These are phyloP conservation scores for Termitomyces sp. DNA, from an alignment of 768 basidiomycete genomes.

Conservation along the genomic window DNA sequence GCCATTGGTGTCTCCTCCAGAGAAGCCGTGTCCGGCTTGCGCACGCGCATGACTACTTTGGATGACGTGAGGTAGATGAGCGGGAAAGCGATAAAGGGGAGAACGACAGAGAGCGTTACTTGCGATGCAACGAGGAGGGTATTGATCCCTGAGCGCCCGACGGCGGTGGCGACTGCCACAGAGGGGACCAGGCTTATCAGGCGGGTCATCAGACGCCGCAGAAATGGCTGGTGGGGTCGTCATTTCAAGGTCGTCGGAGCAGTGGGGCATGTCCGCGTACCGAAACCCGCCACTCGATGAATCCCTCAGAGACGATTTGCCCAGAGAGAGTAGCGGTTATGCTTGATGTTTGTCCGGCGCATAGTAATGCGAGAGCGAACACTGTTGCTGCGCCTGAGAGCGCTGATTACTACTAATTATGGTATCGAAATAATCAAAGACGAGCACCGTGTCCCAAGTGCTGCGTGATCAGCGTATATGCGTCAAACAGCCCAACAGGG, in stretches of 20 bases:
- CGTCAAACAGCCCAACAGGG: slow-evolving; percentile 68
- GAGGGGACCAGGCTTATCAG: slow-evolving; percentile 66
- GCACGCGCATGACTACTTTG: slow-evolving; percentile 56
- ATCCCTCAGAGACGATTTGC: slow-evolving; percentile 77
- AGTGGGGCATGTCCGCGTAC: slow-evolving; percentile 15
- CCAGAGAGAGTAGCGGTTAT: slow-evolving; percentile 77
- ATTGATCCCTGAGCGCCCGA: slow-evolving; percentile 62
- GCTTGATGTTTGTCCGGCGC: slow-evolving; percentile 71
- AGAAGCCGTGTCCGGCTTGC: slow-evolving; percentile 17
- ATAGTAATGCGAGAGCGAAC: slow-evolving; percentile 73
- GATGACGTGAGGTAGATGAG: slow-evolving; percentile 65
- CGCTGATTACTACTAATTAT: slow-evolving; percentile 14
- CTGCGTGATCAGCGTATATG: slow-evolving; percentile 51
- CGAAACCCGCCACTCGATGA: slow-evolving; percentile 70
- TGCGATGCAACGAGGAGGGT: slow-evolving; percentile 72
- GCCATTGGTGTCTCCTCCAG: slow-evolving; percentile 7
- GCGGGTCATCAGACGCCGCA: slow-evolving; percentile 69
- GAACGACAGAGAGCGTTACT: slow-evolving; percentile 65
- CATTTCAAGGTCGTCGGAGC: background rate
- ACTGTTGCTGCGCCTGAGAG: slow-evolving; percentile 53
- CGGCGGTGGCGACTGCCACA: slow-evolving; percentile 56
- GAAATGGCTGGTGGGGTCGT: slow-evolving; percentile 32
- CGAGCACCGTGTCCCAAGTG: slow-evolving; percentile 50
- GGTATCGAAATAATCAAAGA: too few relatives aligned
- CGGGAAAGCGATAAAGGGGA: slow-evolving; percentile 72